Conservation (phyloP, 306 rosid species). For the Neltuma alba region DNA sequence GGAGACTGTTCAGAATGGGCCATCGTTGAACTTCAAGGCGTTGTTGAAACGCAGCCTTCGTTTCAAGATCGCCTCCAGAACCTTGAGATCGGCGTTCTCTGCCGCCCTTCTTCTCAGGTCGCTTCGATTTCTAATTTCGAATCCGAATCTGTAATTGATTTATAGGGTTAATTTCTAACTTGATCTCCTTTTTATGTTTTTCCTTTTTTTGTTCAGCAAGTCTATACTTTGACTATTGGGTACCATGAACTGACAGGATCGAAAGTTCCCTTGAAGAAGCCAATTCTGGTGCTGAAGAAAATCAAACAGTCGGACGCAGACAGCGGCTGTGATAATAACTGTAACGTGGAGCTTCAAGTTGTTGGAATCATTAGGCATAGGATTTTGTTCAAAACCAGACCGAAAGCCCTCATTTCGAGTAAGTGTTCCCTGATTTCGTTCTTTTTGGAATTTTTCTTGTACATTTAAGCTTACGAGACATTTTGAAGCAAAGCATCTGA, state of each 20-base stretch:
- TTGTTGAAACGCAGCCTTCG: constrained; percentile 63
- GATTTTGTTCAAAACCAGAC: constrained; percentile 88
- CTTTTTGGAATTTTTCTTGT: constrained; percentile 8
- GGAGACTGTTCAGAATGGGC: constrained; percentile 80
- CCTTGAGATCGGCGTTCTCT: constrained; percentile 69
- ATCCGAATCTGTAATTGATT: background rate
- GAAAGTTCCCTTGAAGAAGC: constrained; percentile 78
- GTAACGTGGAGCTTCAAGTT: constrained; percentile 64
- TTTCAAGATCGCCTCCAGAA: constrained; percentile 64
- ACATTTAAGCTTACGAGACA: background rate
- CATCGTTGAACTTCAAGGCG: constrained; percentile 73
- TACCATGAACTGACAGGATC: constrained; percentile 90
- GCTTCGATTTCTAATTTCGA: background rate
- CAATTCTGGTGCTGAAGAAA: constrained; percentile 78
- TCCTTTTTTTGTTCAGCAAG: constrained; percentile 48
- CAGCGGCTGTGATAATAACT: constrained; percentile 13
- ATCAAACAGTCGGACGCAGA: constrained; percentile 37
- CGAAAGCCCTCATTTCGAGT: constrained; percentile 87
- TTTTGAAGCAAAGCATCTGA: background rate
- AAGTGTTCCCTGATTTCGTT: constrained; percentile 22
- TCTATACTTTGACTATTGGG: constrained; percentile 77
- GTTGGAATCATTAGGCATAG: constrained; percentile 73
- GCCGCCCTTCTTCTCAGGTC: constrained; percentile 82
- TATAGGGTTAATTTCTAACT: background rate
- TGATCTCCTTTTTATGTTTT: background rate